phyloP scores from a whole-genome alignment of 2,329 filamentous ascomycete genomes.

The Corniculantispora saksenae region DNA sequence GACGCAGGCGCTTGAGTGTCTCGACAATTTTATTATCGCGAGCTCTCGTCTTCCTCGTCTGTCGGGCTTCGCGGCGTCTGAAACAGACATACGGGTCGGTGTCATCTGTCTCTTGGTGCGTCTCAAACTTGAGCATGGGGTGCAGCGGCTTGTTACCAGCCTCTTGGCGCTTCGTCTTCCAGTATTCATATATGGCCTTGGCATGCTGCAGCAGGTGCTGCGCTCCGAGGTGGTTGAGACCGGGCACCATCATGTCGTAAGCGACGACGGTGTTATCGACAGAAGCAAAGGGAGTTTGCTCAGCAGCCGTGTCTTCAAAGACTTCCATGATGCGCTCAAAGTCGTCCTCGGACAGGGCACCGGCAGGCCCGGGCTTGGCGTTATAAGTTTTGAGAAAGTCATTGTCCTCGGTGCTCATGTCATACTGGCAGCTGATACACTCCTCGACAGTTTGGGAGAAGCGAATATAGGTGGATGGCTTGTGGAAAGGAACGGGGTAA shows the following conservation, averaged over 20 bases:
- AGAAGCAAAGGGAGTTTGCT: constrained; percentile 83
- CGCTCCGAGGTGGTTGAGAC: constrained; percentile 55
- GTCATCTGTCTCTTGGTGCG: constrained; percentile 90
- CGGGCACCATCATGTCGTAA: constrained; percentile 74
- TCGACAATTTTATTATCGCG: constrained; percentile 93
- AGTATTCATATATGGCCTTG: constrained; percentile 85
- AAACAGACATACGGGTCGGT: constrained; percentile 98
- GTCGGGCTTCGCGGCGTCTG: constrained; percentile 87
- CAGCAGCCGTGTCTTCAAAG: constrained; percentile 83
- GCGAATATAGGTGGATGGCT: constrained; percentile 91
- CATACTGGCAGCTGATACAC: constrained; percentile 86
- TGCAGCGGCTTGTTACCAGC: constrained; percentile 73
- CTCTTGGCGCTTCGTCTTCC: constrained; percentile 70
- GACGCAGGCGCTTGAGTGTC: constrained; percentile 87
- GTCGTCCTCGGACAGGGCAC: constrained; percentile 79
- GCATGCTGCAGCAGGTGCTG: constrained; percentile 58
- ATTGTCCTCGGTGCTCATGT: constrained; percentile 91
- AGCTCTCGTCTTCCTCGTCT: constrained; percentile 91
- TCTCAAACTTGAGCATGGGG: constrained; percentile 87
- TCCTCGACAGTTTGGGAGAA: constrained; percentile 99
- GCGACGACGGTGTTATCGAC: constrained; percentile 85
- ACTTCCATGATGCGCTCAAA: constrained; percentile 95
- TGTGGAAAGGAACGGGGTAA: constrained; percentile 76
- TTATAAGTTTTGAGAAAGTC: constrained; percentile 84
- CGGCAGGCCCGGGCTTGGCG: constrained; percentile 64